A percentile compares a stretch with the other conserved stretches of the same genome.
Conservation (phyloP, 1,139 yeast species). For the Kurtzmaniella quercitrusa region DNA sequence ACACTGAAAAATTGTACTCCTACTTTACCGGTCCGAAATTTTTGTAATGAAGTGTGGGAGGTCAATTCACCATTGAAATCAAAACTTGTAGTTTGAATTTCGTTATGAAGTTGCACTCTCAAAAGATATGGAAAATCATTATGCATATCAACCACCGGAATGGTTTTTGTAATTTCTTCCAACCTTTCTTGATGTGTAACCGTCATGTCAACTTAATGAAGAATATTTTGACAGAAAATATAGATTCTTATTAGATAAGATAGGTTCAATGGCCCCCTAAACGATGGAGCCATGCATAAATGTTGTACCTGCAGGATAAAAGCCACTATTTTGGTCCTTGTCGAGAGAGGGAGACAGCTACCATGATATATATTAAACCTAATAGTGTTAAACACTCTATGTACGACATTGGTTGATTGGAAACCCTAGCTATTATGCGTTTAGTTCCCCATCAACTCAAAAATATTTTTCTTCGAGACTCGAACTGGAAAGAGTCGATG, state of each 20-base stretch:
- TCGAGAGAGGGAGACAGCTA: too few species aligned
- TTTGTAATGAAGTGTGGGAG: constrained; percentile 37
- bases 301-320: background rate
- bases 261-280: background rate
- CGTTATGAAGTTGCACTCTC: constrained; percentile 40
- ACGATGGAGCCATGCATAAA: background rate
- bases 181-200: background rate
- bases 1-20: constrained; percentile 48
- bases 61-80: constrained; percentile 28
- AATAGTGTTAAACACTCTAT: too few species aligned
- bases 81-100: constrained; percentile 25
- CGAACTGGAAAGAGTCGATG: too few species aligned
- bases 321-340: too few species aligned
- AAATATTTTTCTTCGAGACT: too few species aligned
- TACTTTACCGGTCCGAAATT: constrained; percentile 33
- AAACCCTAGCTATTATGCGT: too few species aligned
- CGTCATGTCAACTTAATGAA: background rate
- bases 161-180: background rate
- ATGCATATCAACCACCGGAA: constrained; percentile 45
- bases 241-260: background rate
- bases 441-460: too few species aligned
- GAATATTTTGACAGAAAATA: too few species aligned
- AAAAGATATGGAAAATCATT: constrained; percentile 45
- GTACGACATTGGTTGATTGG: too few species aligned
- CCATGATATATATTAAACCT: too few species aligned